These are phyloP conservation scores for Bipolaris cookei DNA, from an alignment of 2,329 filamentous ascomycete genomes.

Conservation along the genomic window DNA sequence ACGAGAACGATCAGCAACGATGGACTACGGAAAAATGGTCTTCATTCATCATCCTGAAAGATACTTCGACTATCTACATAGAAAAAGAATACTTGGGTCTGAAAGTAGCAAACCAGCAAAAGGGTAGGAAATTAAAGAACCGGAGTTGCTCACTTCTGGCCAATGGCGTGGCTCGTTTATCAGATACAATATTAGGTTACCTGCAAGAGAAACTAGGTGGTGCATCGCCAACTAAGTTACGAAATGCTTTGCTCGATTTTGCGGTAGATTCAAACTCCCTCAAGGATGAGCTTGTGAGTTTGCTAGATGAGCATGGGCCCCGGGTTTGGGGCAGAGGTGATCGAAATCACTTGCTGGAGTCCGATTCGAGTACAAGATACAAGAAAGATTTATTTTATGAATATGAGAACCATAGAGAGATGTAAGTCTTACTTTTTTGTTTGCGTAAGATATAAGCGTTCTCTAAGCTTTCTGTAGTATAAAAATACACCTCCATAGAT, in stretches of 20 bases:
- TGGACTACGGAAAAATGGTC: no score
- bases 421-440: constrained; percentile 27
- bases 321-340: constrained; percentile 45
- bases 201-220: no score
- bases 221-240: no score
- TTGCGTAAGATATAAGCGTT: neutral
- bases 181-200: no score
- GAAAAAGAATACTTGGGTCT: no score
- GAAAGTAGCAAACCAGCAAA: no score
- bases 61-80: no score
- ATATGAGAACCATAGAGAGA: constrained; percentile 38
- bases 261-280: constrained; percentile 41
- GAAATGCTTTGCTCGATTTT: constrained; percentile 39
- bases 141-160: no score
- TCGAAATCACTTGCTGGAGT: constrained; percentile 40
- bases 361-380: constrained; percentile 43
- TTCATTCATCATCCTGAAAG: no score
- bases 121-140: no score
- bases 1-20: no score
- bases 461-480: constrained; percentile 32
- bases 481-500: constrained; percentile 44
- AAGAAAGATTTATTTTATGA: constrained; percentile 42
- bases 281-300: constrained; percentile 40
- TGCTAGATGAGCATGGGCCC: constrained; percentile 41
- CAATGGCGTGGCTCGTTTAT: no score